Conservation (phyloP, 257 asterid genomes). For the Forsythia viridissima region DNA sequence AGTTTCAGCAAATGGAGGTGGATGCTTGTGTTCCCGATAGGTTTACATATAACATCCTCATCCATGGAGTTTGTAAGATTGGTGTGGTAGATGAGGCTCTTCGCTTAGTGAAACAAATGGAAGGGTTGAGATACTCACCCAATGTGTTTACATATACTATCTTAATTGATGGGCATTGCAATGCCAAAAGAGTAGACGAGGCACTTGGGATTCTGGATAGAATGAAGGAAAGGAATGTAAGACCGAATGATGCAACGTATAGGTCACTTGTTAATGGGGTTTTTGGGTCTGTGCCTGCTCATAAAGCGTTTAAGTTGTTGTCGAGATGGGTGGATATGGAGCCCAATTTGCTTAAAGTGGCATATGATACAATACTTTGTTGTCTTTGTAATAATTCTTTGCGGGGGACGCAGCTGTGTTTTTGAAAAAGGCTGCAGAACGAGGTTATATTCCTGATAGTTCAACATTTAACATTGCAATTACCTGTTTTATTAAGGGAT, state of each 20-base stretch:
- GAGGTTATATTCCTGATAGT: conserved; percentile 69
- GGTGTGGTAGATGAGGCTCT: conserved; percentile 90
- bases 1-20: conserved; percentile 93
- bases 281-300: conserved; percentile 53
- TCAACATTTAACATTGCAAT: conserved; percentile 54
- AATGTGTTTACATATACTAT: conserved; percentile 85
- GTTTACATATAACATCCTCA: conserved; percentile 81
- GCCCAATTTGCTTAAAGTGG: conserved; percentile 57
- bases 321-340: conserved; percentile 61
- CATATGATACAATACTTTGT: conserved; percentile 55
- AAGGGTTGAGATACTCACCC: conserved; percentile 56
- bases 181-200: conserved; percentile 58
- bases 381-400: conserved; percentile 55
- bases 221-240: conserved; percentile 65
- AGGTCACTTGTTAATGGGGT: conserved; percentile 81
- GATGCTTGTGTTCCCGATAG: conserved; percentile 81
- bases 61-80: conserved; percentile 90
- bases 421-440: conserved; percentile 41
- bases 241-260: conserved; percentile 79
- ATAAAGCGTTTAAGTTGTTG: conserved; percentile 54
- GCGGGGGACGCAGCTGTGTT: conserved; percentile 49
- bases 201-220: conserved; percentile 61
- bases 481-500: conserved; percentile 68
- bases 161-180: conserved; percentile 78
- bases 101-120: conserved; percentile 88